Evolutionary conservation across 306 rosid genomes (phyloP).

Genomic region (Trichosanthes cucumerina): DNA sequence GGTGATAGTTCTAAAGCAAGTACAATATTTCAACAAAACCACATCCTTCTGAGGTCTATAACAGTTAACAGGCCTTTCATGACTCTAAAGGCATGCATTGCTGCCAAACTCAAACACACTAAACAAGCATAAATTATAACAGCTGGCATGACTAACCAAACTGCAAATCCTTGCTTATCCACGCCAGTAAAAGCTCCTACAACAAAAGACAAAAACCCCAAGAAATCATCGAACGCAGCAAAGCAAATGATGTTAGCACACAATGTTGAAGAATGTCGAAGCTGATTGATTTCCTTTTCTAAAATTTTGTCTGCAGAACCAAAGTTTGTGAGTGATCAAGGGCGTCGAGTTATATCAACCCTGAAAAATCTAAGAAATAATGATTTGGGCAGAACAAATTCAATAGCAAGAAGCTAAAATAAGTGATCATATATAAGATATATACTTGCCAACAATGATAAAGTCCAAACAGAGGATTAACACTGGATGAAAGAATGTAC

Average conservation of each 20-base stretch:
- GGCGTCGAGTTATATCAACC: no score
- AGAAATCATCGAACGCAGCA: neutral
- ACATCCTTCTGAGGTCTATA: neutral
- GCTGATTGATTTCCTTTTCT: neutral
- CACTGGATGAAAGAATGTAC: constrained; percentile 41
- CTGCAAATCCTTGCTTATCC: neutral
- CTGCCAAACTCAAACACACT: neutral
- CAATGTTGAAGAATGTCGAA: neutral
- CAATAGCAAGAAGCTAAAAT: neutral
- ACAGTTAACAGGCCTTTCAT: neutral
- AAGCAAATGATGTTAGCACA: neutral
- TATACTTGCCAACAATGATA: constrained; percentile 16
- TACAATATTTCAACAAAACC: neutral
- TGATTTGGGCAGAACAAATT: neutral
- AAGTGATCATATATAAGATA: constrained; percentile 3
- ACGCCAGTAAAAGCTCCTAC: neutral
- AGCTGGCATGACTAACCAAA: neutral
- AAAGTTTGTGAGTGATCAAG: neutral
- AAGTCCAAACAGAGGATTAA: constrained; percentile 22
- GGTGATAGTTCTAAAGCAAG: neutral
- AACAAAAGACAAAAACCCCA: neutral
- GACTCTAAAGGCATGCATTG: neutral
- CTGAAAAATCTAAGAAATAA: neutral
- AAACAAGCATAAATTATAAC: neutral
- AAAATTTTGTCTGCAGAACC: neutral